A percentile compares a stretch with the other conserved stretches of the same genome.
Evolutionary conservation across 2,329 filamentous ascomycete species (phyloP).

Genomic region (Apiospora aurea): DNA sequence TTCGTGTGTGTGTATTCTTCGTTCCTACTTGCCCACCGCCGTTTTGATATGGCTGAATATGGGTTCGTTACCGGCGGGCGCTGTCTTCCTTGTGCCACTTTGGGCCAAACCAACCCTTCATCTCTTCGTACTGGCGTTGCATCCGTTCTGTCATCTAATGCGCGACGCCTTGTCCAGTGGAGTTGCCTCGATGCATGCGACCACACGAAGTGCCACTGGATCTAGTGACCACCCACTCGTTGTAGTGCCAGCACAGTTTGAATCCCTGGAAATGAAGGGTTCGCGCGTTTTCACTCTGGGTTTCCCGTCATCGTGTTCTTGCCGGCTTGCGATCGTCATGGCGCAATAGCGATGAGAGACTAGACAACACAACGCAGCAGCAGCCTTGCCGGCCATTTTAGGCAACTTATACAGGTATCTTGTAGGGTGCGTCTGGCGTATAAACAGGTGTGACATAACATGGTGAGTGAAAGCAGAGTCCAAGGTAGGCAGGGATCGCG

Average conservation of each 20-base stretch:
- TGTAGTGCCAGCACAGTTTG: not conserved
- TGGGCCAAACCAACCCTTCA: not conserved
- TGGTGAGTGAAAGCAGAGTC: not conserved
- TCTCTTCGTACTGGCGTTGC: not conserved
- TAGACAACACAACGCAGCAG: not conserved
- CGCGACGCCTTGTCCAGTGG: constrained; percentile 15
- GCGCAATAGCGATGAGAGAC: not conserved
- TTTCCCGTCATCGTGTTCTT: not conserved
- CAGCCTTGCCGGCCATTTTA: not conserved
- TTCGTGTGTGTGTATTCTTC: not conserved
- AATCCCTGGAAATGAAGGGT: constrained; percentile 1
- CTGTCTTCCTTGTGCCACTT: not conserved
- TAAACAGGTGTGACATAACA: not conserved
- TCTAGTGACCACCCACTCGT: not conserved
- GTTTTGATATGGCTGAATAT: constrained; percentile 15
- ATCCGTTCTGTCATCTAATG: constrained; percentile 18
- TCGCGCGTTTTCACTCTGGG: not conserved
- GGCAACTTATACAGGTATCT: not conserved
- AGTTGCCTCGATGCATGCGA: constrained; percentile 6
- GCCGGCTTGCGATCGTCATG: not conserved
- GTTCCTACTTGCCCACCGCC: not conserved
- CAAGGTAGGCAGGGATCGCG: not conserved
- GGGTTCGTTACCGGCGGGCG: constrained; percentile 16
- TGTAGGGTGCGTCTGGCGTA: not conserved
- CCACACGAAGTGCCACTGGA: constrained; percentile 15